Base-by-base conservation (phyloP, 179 eudicot species). In the Spinacia oleracea region DNA sequence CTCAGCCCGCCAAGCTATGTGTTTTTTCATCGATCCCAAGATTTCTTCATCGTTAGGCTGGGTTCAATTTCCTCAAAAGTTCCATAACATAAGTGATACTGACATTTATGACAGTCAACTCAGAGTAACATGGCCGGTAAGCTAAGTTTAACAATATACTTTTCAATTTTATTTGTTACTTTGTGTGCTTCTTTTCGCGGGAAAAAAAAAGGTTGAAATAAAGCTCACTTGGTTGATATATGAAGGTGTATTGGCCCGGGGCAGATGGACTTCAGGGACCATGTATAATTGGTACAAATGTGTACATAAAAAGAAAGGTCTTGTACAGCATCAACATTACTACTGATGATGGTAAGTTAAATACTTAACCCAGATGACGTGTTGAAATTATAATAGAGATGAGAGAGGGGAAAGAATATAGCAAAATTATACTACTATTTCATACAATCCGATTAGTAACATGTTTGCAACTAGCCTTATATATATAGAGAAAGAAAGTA, bases 21-120 rank as follows among this genome's bases (percentile, higher is more conserved):
- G 86, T 31, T 84, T 86, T 40, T 72, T 73, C 58, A 53, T 84
- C 1, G 89, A 86, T 75, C 83, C 84, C 21, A 51, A 65, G 34
- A 72, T 83, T 20, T 83, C 87, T 2, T n/a, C 75, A 3, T 72
- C 90, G 0, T 58, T 88, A 55, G 89, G 82, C 0, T 88, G 84
- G 78, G 89, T 88, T 69, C 90, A 88, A 31, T 88, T 29, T 83
- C 89, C 89, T 69, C 88, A 85, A 72, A 83, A 73, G 42, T 88
- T 86, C 43, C 85, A 84, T 31, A 88, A 88, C 43, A 58, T 82
- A 60, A 74, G 60, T 34, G 74, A 83, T 50, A 65, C 29, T 40
- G 88, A 86, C 59, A 72, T 86, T 48, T 86, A 83, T n/a, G 82
- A 83, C 42, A 65, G 84, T 48, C 82, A 83, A 27, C 50, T 79